These are phyloP conservation scores for Misopates orontium DNA, from an alignment of 257 asterid genomes.

Conservation along the genomic window DNA sequence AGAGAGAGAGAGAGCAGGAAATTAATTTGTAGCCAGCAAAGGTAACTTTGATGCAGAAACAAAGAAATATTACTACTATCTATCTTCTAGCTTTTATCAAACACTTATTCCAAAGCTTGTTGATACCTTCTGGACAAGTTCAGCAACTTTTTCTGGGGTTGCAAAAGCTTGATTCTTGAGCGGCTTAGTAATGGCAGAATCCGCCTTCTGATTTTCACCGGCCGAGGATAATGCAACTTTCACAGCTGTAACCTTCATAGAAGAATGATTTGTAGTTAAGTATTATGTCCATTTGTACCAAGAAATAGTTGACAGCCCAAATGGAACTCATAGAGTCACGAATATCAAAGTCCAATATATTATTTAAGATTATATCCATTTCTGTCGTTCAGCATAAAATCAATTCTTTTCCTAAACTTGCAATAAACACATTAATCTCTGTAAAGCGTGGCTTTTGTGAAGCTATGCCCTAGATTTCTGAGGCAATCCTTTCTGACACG, in stretches of 20 bases:
- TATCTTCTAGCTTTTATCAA: too few relatives aligned
- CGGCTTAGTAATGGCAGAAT: conserved; percentile 68
- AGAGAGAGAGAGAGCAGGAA: not conserved
- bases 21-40: not conserved
- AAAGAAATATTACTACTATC: not conserved
- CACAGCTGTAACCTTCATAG: conserved; percentile 85
- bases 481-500: not conserved
- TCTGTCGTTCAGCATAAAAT: conserved; percentile 12
- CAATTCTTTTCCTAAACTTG: conserved; percentile 14
- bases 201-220: conserved; percentile 54
- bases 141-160: conserved; percentile 86
- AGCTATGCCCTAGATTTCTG: conserved; percentile 7
- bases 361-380: not conserved
- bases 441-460: not conserved
- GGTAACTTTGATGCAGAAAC: not conserved
- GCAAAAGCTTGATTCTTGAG: conserved; percentile 96
- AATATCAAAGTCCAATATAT: conserved; percentile 15
- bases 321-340: not conserved
- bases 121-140: conserved; percentile 83
- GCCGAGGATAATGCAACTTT: conserved; percentile 79
- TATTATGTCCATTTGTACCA: conserved; percentile 12
- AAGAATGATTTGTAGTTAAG: conserved; percentile 23
- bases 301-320: conserved; percentile 7
- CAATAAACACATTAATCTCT: conserved; percentile 8
- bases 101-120: not conserved